Evolutionary conservation across 176 grass and related monocot species (phyloP).

Genomic region (Cenchrus fungigraminus): DNA sequence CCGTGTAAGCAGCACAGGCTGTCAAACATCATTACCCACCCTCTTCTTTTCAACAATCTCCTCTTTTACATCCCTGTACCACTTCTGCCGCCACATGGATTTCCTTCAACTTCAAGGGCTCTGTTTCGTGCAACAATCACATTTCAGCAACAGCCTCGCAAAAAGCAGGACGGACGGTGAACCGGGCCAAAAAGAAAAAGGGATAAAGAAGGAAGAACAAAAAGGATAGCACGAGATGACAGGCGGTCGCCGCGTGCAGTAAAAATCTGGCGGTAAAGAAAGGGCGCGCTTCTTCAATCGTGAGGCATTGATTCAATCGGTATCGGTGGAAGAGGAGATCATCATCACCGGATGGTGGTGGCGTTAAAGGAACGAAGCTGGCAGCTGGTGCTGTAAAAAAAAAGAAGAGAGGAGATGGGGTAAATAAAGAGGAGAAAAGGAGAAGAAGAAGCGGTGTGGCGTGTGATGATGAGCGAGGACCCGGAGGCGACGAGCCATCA

Average conservation of each 20-base stretch:
- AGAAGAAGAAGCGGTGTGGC: neutral
- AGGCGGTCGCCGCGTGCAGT: neutral
- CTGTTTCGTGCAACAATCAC: conserved; percentile 30
- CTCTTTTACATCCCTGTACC: neutral
- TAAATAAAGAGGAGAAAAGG: neutral
- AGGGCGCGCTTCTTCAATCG: conserved; percentile 9
- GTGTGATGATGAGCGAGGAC: conserved; percentile 73
- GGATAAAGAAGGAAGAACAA: neutral
- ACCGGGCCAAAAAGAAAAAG: conserved; percentile 24
- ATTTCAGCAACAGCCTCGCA: conserved; percentile 6
- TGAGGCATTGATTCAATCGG: conserved; percentile 32
- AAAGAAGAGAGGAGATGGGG: neutral
- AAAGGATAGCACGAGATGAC: neutral
- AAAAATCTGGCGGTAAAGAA: conserved; percentile 11
- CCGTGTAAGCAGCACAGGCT: neutral
- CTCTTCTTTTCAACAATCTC: neutral
- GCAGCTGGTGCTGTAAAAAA: neutral
- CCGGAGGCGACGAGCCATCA: conserved; percentile 69
- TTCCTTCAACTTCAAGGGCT: conserved; percentile 7
- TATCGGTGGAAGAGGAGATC: conserved; percentile 9
- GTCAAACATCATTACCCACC: conserved; percentile 26
- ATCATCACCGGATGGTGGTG: conserved; percentile 33
- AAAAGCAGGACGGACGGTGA: conserved; percentile 26
- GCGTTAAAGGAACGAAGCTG: conserved; percentile 7
- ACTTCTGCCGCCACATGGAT: conserved; percentile 17